Conservation (phyloP, 2,329 filamentous ascomycete species). For the Colletotrichum tanaceti region DNA sequence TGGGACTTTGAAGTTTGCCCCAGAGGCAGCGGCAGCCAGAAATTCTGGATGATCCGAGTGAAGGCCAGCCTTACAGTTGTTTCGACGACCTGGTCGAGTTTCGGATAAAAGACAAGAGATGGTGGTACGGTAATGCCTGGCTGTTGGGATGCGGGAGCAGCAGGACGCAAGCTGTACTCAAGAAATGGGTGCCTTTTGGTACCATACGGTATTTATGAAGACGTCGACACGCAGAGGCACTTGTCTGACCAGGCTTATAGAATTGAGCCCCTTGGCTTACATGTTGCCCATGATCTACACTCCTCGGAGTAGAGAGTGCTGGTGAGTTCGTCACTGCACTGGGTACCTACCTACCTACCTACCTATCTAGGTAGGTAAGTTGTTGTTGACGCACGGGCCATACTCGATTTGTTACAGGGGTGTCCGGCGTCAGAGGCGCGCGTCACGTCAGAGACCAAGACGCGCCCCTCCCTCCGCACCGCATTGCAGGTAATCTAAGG, state of each 20-base stretch:
- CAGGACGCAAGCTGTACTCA: not conserved
- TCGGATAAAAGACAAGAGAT: not conserved
- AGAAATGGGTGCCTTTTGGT: not conserved
- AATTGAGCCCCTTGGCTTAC: too few species aligned
- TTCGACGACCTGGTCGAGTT: not conserved
- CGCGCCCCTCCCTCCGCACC: slow-evolving; percentile 25
- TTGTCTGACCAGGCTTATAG: not conserved
- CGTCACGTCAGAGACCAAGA: slow-evolving; percentile 11
- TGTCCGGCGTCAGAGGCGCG: slow-evolving; percentile 6
- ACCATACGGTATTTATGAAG: too few species aligned
- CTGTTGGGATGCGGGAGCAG: not conserved
- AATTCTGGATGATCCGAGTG: not conserved
- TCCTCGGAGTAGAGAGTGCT: not conserved
- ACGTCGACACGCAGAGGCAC: too few species aligned
- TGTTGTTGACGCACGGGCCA: slow-evolving; percentile 9
- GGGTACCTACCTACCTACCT: too few species aligned
- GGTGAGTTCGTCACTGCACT: not conserved
- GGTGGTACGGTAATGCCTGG: not conserved
- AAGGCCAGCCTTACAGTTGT: not conserved
- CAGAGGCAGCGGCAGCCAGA: too few species aligned
- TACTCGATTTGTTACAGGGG: not conserved
- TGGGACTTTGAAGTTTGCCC: too few species aligned
- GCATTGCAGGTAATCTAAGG: not conserved
- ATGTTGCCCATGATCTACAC: too few species aligned
- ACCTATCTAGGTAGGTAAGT: too few species aligned